A percentile compares a stretch with the other conserved stretches of the same genome.
phyloP scores from a whole-genome alignment of 2,329 filamentous ascomycete genomes.

The Colletotrichum spinosum region DNA sequence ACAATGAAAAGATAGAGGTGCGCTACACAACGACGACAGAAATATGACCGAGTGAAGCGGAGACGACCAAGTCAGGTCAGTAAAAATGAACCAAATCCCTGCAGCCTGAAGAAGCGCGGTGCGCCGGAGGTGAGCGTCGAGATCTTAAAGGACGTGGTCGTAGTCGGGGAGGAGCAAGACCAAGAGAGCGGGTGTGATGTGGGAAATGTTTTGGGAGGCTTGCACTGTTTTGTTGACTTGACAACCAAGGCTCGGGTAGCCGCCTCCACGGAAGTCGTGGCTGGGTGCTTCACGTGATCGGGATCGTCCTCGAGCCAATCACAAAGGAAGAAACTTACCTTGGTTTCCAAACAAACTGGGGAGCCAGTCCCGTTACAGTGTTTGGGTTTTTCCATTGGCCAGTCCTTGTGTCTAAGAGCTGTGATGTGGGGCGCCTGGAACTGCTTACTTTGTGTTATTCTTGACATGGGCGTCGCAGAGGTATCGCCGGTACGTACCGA shows the following conservation, averaged over 20 bases:
- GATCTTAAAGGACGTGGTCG: constrained; percentile 37
- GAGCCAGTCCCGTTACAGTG: constrained; percentile 26
- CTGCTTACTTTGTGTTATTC: constrained; percentile 39
- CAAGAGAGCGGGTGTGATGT: constrained; percentile 26
- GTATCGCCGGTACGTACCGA: constrained; percentile 18
- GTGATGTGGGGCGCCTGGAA: constrained; percentile 18
- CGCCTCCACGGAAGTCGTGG: constrained; percentile 31
- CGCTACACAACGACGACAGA: constrained; percentile 8
- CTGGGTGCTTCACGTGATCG: constrained; percentile 26
- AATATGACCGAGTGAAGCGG: constrained; percentile 10
- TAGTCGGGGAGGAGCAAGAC: constrained; percentile 12
- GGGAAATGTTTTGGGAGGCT: constrained; percentile 32
- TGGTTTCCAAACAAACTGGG: constrained; percentile 5
- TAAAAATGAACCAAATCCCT: constrained; percentile 29
- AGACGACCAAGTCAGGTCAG: constrained; percentile 21
- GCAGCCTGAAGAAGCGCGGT: constrained; percentile 32
- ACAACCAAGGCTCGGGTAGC: constrained; percentile 28
- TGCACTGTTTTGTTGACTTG: constrained; percentile 34
- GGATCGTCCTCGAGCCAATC: background rate
- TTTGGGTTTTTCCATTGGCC: constrained; percentile 24
- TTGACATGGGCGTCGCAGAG: constrained; percentile 24
- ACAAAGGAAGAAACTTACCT: background rate
- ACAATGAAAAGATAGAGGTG: constrained; percentile 34
- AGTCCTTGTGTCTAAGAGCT: background rate
- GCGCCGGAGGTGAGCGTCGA: constrained; percentile 35